Base-by-base conservation (phyloP, 2,329 filamentous ascomycete species). In the Nemania sp. region DNA sequence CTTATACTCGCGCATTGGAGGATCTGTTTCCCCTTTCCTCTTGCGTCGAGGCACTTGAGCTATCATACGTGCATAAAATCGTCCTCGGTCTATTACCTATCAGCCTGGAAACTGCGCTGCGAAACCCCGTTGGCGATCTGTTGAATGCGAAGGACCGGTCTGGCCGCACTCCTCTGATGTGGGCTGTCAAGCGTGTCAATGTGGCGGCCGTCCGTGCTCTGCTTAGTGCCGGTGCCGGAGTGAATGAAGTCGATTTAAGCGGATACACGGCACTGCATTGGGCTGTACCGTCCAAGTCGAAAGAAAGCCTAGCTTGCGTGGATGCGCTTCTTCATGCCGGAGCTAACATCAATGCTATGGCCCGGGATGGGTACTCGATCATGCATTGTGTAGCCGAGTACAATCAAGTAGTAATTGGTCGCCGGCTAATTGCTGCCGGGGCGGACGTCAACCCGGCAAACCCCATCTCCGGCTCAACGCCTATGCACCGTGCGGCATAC, bases 191-290 rank as follows among this genome's bases (percentile, higher is more conserved):
- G 3, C 34, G 7, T 12, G 34, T 33, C 23, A 11, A 48, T n/a
- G 45, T 39, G 33, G 24, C 23, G 45, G 24, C 23, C 11, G 45
- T 48, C 24, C 3, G 24, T 30, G 45, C 45, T 40, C 34, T 48
- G 23, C 11, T 48, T 12, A 26, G 40, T 31, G 45, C 45, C 11
- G 45, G 45, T 14, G 45, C 45, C 17, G 34, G 40, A 12, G 34
- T 48, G 4, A 31, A 48, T 17, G 11, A 40, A 34, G 12, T 9
- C 17, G 34, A 40, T n/a, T 1, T 31, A 6, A 4, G 11, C 0
- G 33, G 45, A n/a, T 3, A 11, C 2, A 48, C 15, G 12, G 45
- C 45, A 24, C 34, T 48, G 9, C 34, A 40, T 31, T 4, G 11
- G 3, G 34, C 17, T 3, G 8, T 40, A n/a, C 6, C 9, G n/a